Evolutionary conservation across 2,329 filamentous ascomycete species (phyloP), one percentile per base, ranked within the genome.

Genomic region (Magnaporthales sp.): DNA sequence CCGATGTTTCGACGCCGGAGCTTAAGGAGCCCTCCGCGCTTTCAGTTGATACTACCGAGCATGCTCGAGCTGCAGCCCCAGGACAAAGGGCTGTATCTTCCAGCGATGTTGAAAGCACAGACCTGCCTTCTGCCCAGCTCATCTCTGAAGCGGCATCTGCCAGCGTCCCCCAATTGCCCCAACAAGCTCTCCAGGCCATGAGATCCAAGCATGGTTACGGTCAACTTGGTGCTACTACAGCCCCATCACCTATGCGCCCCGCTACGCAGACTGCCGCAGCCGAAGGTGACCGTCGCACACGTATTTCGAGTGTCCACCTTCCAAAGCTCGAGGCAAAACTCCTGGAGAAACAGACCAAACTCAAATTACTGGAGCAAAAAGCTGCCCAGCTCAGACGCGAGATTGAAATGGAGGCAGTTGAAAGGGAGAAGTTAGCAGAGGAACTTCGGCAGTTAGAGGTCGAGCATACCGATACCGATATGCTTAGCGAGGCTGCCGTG

Each of bases 351-450:
- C 77, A 80, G 67, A 76, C 78, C n/a, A 82, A 79, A 68, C 71
- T 86, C 22, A 78, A 78, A 66, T 73, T 77, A 24, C 71, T 85
- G 46, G 77, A 81, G 67, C 79, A 80, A 4, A 79, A 85, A 71
- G 76, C 83, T 26, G 76, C 77, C 24, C 79, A 77, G 22, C 77
- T 86, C 46, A 77, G 85, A 71, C 78, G 78, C 27, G 84, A 86
- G 68, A 75, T 81, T 19, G 74, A 78, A 27, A 74, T 71, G 1
- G 73, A 71, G 64, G 65, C 76, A 24, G 75, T 74, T 13, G 75
- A 79, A 66, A 74, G 74, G 68, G 72, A 71, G 66, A 73, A 70
- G 67, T 69, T 79, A 66, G 71, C 71, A 4, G 70, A 72, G 15
- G 74, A 77, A 66, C 70, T 75, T 65, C 72, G 75, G 9, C 68